Base-by-base conservation (phyloP, 805 yeast genomes). In the Yamadazyma olivae region DNA sequence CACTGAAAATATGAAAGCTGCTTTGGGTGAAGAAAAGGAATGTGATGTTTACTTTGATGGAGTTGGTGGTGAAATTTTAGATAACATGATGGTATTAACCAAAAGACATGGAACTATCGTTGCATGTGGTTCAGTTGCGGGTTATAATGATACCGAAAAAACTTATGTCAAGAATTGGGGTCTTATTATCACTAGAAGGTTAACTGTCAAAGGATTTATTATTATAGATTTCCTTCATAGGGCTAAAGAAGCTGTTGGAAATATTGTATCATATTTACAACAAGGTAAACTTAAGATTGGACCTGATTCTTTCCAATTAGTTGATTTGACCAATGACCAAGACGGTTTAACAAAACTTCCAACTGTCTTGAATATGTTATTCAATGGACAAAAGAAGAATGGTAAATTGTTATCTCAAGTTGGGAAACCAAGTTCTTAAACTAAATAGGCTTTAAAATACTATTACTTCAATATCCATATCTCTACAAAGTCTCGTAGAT, bases 381-480 rank as follows among this genome's bases (percentile, higher is more conserved):
- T 75, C 53, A 44, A 48, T 16, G 71, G 70, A 37, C 46, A 49
- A 19, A 77, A 77, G 55, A 49, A 53, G 35, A 60, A 48, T 18
- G 83, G 83, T 39, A 77, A 77, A 48, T 60, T 72, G 46, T 51
- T 77, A 29, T 70, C 81, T 30, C 62, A 69, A 45, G 51, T 75
- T 26, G 53, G 56, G n/a, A n/a, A n/a, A n/a, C n/a, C n/a, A n/a
- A n/a, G n/a, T n/a, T n/a, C n/a, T n/a, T n/a, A n/a, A n/a, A n/a
- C n/a, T n/a, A n/a, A n/a, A n/a, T n/a, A n/a, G n/a, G n/a, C n/a
- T n/a, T n/a, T n/a, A n/a, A n/a, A n/a, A n/a, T n/a, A n/a, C n/a
- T n/a, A n/a, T n/a, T n/a, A n/a, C n/a, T n/a, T n/a, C n/a, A n/a
- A n/a, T n/a, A n/a, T n/a, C n/a, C n/a, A n/a, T n/a, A n/a, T n/a